A percentile compares a stretch with the other conserved stretches of the same genome.
phyloP scores from a whole-genome alignment of 2,329 filamentous ascomycete genomes.

The Cryphonectria parasitica region DNA sequence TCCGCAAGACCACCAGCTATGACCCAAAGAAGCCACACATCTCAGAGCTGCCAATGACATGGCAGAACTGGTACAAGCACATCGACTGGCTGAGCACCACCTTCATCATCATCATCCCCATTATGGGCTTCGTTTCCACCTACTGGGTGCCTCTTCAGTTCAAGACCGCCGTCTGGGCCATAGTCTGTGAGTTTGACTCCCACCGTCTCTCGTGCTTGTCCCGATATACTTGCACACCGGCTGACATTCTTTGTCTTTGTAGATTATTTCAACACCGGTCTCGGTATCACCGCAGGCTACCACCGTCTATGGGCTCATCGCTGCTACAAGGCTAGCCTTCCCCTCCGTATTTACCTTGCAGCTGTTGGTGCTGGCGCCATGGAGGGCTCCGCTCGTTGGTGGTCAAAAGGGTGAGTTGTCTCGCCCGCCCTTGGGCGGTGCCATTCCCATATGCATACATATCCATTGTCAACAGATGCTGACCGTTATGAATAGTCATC shows the following conservation, averaged over 20 bases:
- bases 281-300: slow-evolving; percentile 81
- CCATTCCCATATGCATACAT: no score
- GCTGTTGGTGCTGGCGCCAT: slow-evolving; percentile 81
- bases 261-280: slow-evolving; percentile 80
- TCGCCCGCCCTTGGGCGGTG: neutral
- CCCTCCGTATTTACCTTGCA: slow-evolving; percentile 81
- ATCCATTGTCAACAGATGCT: neutral
- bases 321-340: slow-evolving; percentile 76
- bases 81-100: slow-evolving; percentile 91
- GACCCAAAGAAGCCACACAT: slow-evolving; percentile 79
- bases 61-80: slow-evolving; percentile 86
- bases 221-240: neutral
- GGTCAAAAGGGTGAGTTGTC: slow-evolving; percentile 65
- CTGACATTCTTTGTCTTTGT: neutral
- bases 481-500: slow-evolving; percentile 52
- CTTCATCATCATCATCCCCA: slow-evolving; percentile 77
- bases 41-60: slow-evolving; percentile 78
- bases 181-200: slow-evolving; percentile 50
- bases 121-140: slow-evolving; percentile 72
- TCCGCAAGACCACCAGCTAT: slow-evolving; percentile 44
- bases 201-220: neutral
- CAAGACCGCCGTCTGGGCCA: slow-evolving; percentile 74
- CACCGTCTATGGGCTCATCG: slow-evolving; percentile 87
- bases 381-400: slow-evolving; percentile 86
- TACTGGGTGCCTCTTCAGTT: slow-evolving; percentile 77